A percentile compares a stretch with the other conserved stretches of the same genome.
Evolutionary conservation across 2,329 filamentous ascomycete genomes (phyloP).

Genomic region (Leptographium galeiforme): DNA sequence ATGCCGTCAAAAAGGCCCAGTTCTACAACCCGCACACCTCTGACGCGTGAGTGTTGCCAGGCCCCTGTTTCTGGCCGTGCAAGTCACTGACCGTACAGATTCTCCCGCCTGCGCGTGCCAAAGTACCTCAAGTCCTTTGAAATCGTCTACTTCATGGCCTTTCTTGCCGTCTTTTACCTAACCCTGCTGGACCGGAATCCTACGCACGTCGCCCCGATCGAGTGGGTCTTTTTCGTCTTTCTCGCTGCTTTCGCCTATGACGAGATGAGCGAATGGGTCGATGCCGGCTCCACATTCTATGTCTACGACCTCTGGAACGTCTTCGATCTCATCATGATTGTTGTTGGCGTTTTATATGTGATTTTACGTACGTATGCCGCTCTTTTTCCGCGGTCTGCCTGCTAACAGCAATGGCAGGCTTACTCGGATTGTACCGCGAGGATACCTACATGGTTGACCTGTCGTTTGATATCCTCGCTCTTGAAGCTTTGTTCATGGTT

Average conservation of each 20-base stretch:
- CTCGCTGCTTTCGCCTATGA: constrained; percentile 80
- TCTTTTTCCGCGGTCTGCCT: not conserved
- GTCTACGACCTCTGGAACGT: constrained; percentile 71
- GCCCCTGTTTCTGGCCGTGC: not conserved
- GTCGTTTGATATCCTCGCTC: constrained; percentile 76
- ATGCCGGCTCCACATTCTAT: constrained; percentile 80
- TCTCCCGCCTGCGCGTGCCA: constrained; percentile 63
- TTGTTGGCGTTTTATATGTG: constrained; percentile 39
- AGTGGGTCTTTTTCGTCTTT: constrained; percentile 71
- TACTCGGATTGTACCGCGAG: constrained; percentile 49
- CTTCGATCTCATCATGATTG: constrained; percentile 60
- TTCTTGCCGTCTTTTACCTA: constrained; percentile 72
- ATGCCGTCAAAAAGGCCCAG: constrained; percentile 61
- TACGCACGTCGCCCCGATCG: constrained; percentile 50
- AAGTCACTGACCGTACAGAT: constrained; percentile 31
- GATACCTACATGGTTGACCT: constrained; percentile 55
- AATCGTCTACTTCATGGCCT: constrained; percentile 64
- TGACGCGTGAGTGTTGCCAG: constrained; percentile 39
- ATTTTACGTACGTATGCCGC: constrained; percentile 45
- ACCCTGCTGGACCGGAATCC: constrained; percentile 65
- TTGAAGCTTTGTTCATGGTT: constrained; percentile 82
- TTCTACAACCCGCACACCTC: constrained; percentile 56
- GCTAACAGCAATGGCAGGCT: constrained; percentile 30
- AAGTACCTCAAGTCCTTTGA: constrained; percentile 78
- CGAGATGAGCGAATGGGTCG: constrained; percentile 69